Evolutionary conservation across 2,329 filamentous ascomycete species (phyloP).

Genomic region (Claviceps paspali): DNA sequence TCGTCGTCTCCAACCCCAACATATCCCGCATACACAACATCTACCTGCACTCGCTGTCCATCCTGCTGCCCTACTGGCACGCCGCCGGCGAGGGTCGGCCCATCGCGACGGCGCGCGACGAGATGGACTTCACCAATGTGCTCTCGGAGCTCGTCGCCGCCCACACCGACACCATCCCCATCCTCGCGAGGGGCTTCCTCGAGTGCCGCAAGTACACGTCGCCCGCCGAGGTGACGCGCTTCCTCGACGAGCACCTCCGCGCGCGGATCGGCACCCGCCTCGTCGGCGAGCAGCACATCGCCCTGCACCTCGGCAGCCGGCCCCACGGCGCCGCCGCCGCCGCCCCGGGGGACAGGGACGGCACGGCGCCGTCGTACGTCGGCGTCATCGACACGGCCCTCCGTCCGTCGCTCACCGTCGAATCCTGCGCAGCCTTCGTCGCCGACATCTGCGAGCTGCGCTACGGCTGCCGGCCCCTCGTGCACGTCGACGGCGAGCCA

Average conservation of each 20-base stretch:
- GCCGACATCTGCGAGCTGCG: conserved; percentile 94
- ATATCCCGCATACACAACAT: conserved; percentile 91
- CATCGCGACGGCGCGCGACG: conserved; percentile 57
- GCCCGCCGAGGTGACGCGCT: conserved; percentile 68
- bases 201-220: conserved; percentile 87
- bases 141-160: conserved; percentile 92
- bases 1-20: conserved; percentile 95
- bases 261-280: conserved; percentile 87
- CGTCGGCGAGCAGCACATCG: conserved; percentile 93
- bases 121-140: conserved; percentile 80
- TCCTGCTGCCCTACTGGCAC: conserved; percentile 62
- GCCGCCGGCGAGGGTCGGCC: conserved; percentile 28
- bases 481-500: conserved; percentile 72
- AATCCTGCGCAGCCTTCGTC: conserved; percentile 77
- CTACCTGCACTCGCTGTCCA: conserved; percentile 85
- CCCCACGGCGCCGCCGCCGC: conserved; percentile 51
- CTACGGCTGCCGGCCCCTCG: conserved; percentile 72
- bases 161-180: conserved; percentile 86
- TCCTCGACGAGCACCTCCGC: conserved; percentile 85
- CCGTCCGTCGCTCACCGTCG: conserved; percentile 65
- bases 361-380: conserved; percentile 69
- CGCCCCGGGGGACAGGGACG: too few species aligned
- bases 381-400: conserved; percentile 90
- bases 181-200: conserved; percentile 79
- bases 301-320: conserved; percentile 58